Percentiles rank a stretch among this genome's conserved stretches.
Conservation (phyloP, 768 basidiomycete genomes). For the Leccinum pellstonianum region DNA sequence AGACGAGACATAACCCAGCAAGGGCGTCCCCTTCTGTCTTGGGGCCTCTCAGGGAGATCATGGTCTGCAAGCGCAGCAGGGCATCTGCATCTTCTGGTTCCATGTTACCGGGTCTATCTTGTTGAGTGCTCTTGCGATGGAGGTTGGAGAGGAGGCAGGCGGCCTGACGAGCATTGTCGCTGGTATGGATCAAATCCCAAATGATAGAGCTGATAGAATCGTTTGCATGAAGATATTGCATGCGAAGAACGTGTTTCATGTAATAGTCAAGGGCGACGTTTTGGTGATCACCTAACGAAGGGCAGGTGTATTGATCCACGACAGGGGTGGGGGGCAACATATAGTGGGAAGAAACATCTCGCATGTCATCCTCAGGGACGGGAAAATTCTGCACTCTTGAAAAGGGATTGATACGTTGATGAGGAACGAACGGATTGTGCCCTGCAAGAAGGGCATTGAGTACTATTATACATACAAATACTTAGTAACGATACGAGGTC, state of each 20-base stretch:
- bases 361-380: slow-evolving; percentile 16
- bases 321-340: slow-evolving; percentile 8
- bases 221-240: slow-evolving; percentile 72
- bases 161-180: slow-evolving; percentile 51
- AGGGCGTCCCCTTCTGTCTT: slow-evolving; percentile 69
- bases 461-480: slow-evolving; percentile 62
- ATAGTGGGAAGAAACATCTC: slow-evolving; percentile 25
- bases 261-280: slow-evolving; percentile 42
- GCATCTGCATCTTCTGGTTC: slow-evolving; percentile 25
- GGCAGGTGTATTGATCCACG: slow-evolving; percentile 15
- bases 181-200: slow-evolving; percentile 46
- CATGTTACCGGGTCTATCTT: slow-evolving; percentile 19
- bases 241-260: slow-evolving; percentile 57
- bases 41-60: slow-evolving; percentile 18
- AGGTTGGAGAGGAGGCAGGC: slow-evolving; percentile 63
- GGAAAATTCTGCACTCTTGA: slow-evolving; percentile 18
- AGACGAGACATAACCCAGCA: slow-evolving; percentile 74
- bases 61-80: slow-evolving; percentile 26
- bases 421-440: slow-evolving; percentile 30
- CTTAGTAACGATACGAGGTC: slow-evolving; percentile 69
- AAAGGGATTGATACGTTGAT: slow-evolving; percentile 25
- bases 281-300: slow-evolving; percentile 18
- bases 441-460: slow-evolving; percentile 64
- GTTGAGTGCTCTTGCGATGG: slow-evolving; percentile 39
- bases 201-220: slow-evolving; percentile 46